Base-by-base conservation (phyloP, 352 stramenopile genomes). In the Phytophthora meadii region DNA sequence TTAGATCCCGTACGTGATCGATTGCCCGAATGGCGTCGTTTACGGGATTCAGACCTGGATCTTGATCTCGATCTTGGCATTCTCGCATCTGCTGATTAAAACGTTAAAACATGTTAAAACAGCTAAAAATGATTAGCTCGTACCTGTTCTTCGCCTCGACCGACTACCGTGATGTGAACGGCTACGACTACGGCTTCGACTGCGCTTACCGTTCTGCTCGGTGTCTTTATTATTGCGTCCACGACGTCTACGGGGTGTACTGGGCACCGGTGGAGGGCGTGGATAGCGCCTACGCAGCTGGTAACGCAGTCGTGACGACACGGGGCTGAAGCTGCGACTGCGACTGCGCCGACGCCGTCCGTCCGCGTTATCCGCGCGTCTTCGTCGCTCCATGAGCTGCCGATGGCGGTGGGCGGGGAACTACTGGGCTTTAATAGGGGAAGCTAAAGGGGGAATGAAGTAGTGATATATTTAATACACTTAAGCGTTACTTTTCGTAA, bases 251-350 rank as follows among this genome's bases (percentile, higher is more conserved):
- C 54, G 66, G 1, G 41, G 44, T 5, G 54, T 65, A 17, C 37
- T 72, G 7, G 63, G 54, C 32, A 58, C 61, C 5, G 61, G 57
- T 12, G 66, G 54, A 11, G 66, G 61, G 7, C 61, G 56, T 14
- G 55, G 11, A 19, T 68, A 53, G 22, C 51, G 61, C 24, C 67
- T 59, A 3, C 56, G 69, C 22, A 70, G 50, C 24, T 69, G 59
- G 45, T 77, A 72, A n/a, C 72, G 72, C 41, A 77, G 56, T 12
- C 72, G 72, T 7, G 72, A 80, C 9, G 72, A 70, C 19, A 80
- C 72, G 64, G 72, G 72, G 61, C 72, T 80, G 46, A 64, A 69
- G 53, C 59, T 77, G 19, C 66, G 61, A 36, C 54, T 74, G 30
- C 72, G 65, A 36, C 56, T 74, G 27, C 69, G 69, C 8, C 61